Base-by-base conservation (phyloP, 2,329 filamentous ascomycete species). In the Westerdykella sp. region DNA sequence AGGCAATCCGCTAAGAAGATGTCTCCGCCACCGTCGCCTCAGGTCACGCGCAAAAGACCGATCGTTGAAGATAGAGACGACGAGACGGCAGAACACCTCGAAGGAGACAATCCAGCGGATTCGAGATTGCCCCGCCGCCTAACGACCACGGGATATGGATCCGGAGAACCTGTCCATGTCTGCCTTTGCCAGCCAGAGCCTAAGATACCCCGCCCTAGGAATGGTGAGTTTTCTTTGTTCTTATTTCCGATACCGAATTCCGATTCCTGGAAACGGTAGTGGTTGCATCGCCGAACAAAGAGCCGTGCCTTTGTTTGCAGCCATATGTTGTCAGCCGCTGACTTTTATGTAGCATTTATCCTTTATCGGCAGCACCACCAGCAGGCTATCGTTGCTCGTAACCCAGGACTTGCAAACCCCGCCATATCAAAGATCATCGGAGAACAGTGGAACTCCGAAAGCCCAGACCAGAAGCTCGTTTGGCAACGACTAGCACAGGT, bases 381-480 rank as follows among this genome's bases (percentile, higher is more conserved):
- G 68, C 81, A 85, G 14, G 75, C 80, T 39, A 87, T 97, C 40
- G 85, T 90, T 31, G 76, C 82, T 42, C 78, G 87, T 55, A 80
- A 96, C 59, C 91, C 90, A n/a, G 86, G 88, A 36, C 79, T 96
- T 51, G 83, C 90, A 37, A 97, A 97, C 68, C 91, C 91, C 3
- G 88, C 96, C 41, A 95, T 97, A 56, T 96, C 91, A 52, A 96
- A 96, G 69, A 94, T 97, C 56, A 95, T 97, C 55, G 91, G 91
- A 41, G 81, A 88, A 65, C 84, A 90, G 78, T 98, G 93, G 93
- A 82, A 84, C 59, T 78, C 81, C 43, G 83, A 94, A 60, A 70
- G 81, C 4, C 77, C 84, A 18, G 80, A 85, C 41, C 76, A 83
- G 44, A 95, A 95, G 69, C 79, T 82, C 50, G 78, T 83, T 64